Evolutionary conservation across 2,329 filamentous ascomycete genomes (phyloP), one percentile per base, ranked within the genome.

Genomic region (Torrubiellomyces zombiae): DNA sequence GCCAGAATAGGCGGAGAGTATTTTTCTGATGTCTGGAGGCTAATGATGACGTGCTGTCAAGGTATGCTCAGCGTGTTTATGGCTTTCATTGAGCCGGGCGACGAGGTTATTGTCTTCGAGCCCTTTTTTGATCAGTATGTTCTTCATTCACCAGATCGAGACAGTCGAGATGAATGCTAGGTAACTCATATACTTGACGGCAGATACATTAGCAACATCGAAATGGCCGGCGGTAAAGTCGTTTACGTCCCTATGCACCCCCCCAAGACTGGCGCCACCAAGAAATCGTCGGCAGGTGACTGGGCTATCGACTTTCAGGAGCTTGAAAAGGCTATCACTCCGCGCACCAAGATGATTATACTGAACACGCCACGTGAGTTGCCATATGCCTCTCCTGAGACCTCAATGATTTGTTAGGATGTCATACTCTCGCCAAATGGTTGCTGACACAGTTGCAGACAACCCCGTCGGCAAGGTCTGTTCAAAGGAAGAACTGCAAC

Each of bases 401-500:
- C n/a, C n/a, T n/a, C n/a, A n/a, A n/a, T n/a, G n/a, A n/a, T n/a
- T n/a, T n/a, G n/a, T n/a, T n/a, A n/a, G n/a, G n/a, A n/a, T n/a
- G n/a, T n/a, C n/a, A n/a, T n/a, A n/a, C n/a, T n/a, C n/a, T n/a
- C n/a, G n/a, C n/a, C n/a, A n/a, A n/a, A n/a, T n/a, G n/a, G n/a
- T n/a, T n/a, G 8, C 15, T 29, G 20, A 24, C 19, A 8, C 9
- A 6, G 6, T 7, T n/a, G 23, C 40, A 48, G 82, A 98, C 54
- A 98, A 98, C 54, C 89, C 89, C 1, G 78, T 98, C 18, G 89
- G 89, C 44, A 98, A 98, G 55, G 82, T 98, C 27, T 92, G 86
- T 48, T 83, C 79, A 11, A 72, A 67, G 30, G 68, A 75, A 1
- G 89, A 98, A 48, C 67, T 95, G 6, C 63, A 82, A 40, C 70